Evolutionary conservation across 2,329 filamentous ascomycete species (phyloP).

Genomic region (Metarhizium humberi): DNA sequence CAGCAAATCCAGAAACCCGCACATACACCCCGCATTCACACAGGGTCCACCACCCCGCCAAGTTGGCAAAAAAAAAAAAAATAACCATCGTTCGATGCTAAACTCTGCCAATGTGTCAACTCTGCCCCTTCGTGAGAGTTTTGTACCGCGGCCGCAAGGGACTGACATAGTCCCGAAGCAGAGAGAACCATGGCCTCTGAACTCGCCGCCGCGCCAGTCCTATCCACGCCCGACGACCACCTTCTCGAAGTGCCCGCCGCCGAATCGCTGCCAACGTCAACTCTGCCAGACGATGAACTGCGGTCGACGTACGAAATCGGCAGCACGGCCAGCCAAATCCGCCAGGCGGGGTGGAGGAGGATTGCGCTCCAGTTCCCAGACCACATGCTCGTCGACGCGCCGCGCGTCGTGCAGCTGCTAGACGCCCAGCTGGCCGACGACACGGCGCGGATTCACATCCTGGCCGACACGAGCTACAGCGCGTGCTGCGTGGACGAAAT

Average conservation of each 20-base stretch:
- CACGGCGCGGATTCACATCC: slow-evolving; percentile 56
- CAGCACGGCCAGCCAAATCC: slow-evolving; percentile 69
- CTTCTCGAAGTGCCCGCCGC: slow-evolving; percentile 43
- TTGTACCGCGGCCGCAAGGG: background rate
- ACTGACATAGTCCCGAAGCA: background rate
- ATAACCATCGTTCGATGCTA: background rate
- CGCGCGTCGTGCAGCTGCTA: slow-evolving; percentile 60
- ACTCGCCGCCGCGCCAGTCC: slow-evolving; percentile 45
- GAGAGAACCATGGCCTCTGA: slow-evolving; percentile 31
- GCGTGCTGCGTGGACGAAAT: slow-evolving; percentile 96
- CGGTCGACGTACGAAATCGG: slow-evolving; percentile 73
- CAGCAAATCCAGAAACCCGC: slow-evolving; percentile 5
- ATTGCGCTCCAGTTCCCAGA: slow-evolving; percentile 96
- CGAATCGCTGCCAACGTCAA: slow-evolving; percentile 20
- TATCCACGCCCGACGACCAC: slow-evolving; percentile 55
- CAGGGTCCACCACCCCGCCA: slow-evolving; percentile 9
- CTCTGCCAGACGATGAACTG: slow-evolving; percentile 57
- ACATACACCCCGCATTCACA: slow-evolving; percentile 22
- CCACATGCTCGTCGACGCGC: slow-evolving; percentile 79
- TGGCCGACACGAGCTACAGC: slow-evolving; percentile 94
- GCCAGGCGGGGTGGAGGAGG: slow-evolving; percentile 58
- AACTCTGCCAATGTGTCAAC: too few relatives aligned
- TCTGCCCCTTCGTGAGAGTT: too few relatives aligned
- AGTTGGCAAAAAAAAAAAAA: slow-evolving; percentile 6
- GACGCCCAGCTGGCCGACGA: slow-evolving; percentile 14